phyloP scores from a whole-genome alignment of 2,329 filamentous ascomycete species.

The Monosporascus sp. region DNA sequence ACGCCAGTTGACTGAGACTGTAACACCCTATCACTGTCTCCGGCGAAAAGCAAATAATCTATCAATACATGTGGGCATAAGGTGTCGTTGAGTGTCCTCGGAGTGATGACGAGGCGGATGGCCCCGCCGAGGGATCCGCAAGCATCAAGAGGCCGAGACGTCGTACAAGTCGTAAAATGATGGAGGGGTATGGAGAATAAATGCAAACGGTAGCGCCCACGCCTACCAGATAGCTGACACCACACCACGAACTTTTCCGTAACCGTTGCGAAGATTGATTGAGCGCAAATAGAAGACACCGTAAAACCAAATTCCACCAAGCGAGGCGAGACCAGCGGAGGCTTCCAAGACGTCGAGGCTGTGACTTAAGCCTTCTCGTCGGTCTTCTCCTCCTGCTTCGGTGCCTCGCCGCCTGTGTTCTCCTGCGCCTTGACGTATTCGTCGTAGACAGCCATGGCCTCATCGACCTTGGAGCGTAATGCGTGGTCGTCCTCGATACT shows the following conservation, averaged over 20 bases:
- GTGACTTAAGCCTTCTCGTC: constrained; percentile 47
- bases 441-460: constrained; percentile 95
- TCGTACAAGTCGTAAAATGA: constrained; percentile 17
- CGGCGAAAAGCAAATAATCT: constrained; percentile 26
- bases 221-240: constrained; percentile 15
- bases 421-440: constrained; percentile 92
- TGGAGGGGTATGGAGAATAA: constrained; percentile 14
- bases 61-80: constrained; percentile 27
- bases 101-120: constrained; percentile 12
- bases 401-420: constrained; percentile 26
- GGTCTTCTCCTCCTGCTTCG: constrained; percentile 47
- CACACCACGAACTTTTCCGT: constrained; percentile 29
- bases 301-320: constrained; percentile 9
- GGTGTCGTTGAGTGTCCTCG: constrained; percentile 17
- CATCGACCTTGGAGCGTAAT: constrained; percentile 92
- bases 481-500: constrained; percentile 87
- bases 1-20: constrained; percentile 28
- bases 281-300: constrained; percentile 9
- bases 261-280: constrained; percentile 20
- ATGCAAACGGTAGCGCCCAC: constrained; percentile 26
- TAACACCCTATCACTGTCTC: constrained; percentile 21
- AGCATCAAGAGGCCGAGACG: constrained; percentile 12
- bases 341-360: constrained; percentile 4
- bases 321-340: constrained; percentile 6
- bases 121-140: constrained; percentile 14